A percentile compares a stretch with the other conserved stretches of the same genome.
phyloP scores from a whole-genome alignment of 805 yeast species.

The Schwanniomyces polymorphus region DNA sequence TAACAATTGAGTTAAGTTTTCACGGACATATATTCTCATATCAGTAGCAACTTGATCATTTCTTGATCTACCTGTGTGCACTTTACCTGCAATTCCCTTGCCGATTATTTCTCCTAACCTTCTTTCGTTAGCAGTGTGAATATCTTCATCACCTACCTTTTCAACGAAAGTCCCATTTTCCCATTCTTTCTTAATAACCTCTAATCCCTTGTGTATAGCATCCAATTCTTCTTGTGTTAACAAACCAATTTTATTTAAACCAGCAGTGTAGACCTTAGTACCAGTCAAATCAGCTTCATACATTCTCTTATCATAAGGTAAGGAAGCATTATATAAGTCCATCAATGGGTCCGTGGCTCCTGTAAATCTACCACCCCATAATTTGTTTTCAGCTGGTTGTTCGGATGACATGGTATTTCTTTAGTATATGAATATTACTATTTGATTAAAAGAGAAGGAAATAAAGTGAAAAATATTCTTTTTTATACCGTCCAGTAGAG shows the following conservation, averaged over 20 bases:
- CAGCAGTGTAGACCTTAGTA: conserved; percentile 88
- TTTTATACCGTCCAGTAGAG: conserved; percentile 1
- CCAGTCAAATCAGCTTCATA: conserved; percentile 92
- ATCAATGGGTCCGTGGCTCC: conserved; percentile 96
- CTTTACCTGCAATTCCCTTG: conserved; percentile 90
- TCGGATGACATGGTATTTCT: conserved; percentile 24
- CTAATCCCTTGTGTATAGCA: conserved; percentile 84
- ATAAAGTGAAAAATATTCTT: neutral
- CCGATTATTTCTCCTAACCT: conserved; percentile 96
- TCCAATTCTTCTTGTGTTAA: conserved; percentile 69
- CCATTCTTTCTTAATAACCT: conserved; percentile 79
- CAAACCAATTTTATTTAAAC: conserved; percentile 76
- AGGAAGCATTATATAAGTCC: conserved; percentile 95
- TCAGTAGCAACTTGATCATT: conserved; percentile 99
- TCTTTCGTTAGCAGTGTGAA: conserved; percentile 98
- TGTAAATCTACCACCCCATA: conserved; percentile 99
- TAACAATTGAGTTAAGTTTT: conserved; percentile 62
- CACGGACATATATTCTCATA: conserved; percentile 92
- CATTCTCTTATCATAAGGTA: conserved; percentile 95
- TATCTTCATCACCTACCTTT: conserved; percentile 93
- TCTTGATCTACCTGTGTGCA: conserved; percentile 98
- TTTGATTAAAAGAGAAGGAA: neutral
- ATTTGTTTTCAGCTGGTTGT: conserved; percentile 64
- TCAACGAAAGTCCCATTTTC: conserved; percentile 61
- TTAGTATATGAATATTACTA: neutral